phyloP scores from a whole-genome alignment of 2,329 filamentous ascomycete genomes.

The Fusarium burgessii region DNA sequence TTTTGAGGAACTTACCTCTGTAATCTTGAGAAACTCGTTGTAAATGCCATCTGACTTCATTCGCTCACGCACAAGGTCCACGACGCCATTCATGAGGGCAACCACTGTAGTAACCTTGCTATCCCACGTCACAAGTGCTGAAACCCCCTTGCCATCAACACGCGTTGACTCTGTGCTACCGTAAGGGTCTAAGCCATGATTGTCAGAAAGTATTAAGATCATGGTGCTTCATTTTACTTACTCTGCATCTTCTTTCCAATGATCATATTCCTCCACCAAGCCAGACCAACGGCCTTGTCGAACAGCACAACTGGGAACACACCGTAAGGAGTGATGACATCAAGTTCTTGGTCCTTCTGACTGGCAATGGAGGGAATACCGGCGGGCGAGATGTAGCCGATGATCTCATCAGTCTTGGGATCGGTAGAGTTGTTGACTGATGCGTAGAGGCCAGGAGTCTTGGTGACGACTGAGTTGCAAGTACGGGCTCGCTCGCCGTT shows the following conservation, averaged over 20 bases:
- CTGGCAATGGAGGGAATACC: slow-evolving; percentile 56
- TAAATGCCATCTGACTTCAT: slow-evolving; percentile 55
- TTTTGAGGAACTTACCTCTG: slow-evolving; percentile 34
- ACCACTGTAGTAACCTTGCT: slow-evolving; percentile 58
- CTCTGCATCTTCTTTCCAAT: slow-evolving; percentile 59
- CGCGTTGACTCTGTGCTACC: slow-evolving; percentile 57
- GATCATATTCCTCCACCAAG: slow-evolving; percentile 59
- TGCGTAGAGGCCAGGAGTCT: slow-evolving; percentile 55
- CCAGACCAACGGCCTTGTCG: slow-evolving; percentile 54
- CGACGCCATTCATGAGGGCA: slow-evolving; percentile 54
- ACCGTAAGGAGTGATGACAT: slow-evolving; percentile 57
- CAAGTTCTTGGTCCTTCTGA: slow-evolving; percentile 55
- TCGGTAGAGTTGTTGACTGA: slow-evolving; percentile 58
- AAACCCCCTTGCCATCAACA: slow-evolving; percentile 54
- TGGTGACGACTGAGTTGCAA: slow-evolving; percentile 55
- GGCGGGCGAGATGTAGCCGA: slow-evolving; percentile 56
- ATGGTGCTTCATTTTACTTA: slow-evolving; percentile 27
- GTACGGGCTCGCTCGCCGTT: slow-evolving; percentile 57
- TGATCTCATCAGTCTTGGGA: slow-evolving; percentile 51
- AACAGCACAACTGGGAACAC: slow-evolving; percentile 54
- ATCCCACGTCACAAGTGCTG: slow-evolving; percentile 58
- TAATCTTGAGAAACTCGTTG: slow-evolving; percentile 50
- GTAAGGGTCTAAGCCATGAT: slow-evolving; percentile 48
- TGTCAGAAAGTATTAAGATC: background rate
- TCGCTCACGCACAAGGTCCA: slow-evolving; percentile 53